phyloP scores from a whole-genome alignment of 345 rosid genomes.

The Sisymbrium irio region DNA sequence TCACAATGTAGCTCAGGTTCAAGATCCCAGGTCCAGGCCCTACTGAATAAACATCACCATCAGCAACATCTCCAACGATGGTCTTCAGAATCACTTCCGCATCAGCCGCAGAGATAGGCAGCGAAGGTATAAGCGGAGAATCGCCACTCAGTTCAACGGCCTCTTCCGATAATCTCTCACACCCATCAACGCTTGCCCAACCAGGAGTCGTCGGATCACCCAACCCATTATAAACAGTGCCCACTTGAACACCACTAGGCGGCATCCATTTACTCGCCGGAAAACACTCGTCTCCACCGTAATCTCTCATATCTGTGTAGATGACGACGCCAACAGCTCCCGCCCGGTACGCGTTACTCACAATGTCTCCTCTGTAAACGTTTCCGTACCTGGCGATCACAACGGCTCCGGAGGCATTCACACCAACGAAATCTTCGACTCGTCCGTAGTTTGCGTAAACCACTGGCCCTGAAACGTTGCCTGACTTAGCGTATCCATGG shows the following conservation, averaged over 20 bases:
- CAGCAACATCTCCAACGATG: slow-evolving; percentile 51
- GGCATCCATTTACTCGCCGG: slow-evolving; percentile 74
- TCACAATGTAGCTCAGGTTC: slow-evolving; percentile 61
- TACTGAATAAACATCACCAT: slow-evolving; percentile 51
- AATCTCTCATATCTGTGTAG: slow-evolving; percentile 69
- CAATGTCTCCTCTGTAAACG: slow-evolving; percentile 80
- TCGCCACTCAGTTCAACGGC: slow-evolving; percentile 53
- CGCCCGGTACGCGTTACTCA: slow-evolving; percentile 52
- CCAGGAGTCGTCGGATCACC: slow-evolving; percentile 90
- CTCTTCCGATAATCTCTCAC: slow-evolving; percentile 67
- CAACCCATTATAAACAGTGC: slow-evolving; percentile 51
- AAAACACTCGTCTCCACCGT: slow-evolving; percentile 51
- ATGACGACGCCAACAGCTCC: slow-evolving; percentile 71
- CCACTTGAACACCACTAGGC: slow-evolving; percentile 85
- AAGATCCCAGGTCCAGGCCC: slow-evolving; percentile 82
- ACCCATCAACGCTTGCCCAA: slow-evolving; percentile 67
- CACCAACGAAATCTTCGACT: slow-evolving; percentile 55
- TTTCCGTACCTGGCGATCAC: slow-evolving; percentile 65
- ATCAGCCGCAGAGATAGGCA: slow-evolving; percentile 68
- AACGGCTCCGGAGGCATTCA: slow-evolving; percentile 46
- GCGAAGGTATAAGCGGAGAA: slow-evolving; percentile 64
- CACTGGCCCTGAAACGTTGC: slow-evolving; percentile 52
- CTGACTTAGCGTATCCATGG: slow-evolving; percentile 82
- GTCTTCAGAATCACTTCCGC: slow-evolving; percentile 64
- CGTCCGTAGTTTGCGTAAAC: slow-evolving; percentile 75